Evolutionary conservation across 2,329 filamentous ascomycete species (phyloP).

Genomic region (Aspergillus arachidicola): DNA sequence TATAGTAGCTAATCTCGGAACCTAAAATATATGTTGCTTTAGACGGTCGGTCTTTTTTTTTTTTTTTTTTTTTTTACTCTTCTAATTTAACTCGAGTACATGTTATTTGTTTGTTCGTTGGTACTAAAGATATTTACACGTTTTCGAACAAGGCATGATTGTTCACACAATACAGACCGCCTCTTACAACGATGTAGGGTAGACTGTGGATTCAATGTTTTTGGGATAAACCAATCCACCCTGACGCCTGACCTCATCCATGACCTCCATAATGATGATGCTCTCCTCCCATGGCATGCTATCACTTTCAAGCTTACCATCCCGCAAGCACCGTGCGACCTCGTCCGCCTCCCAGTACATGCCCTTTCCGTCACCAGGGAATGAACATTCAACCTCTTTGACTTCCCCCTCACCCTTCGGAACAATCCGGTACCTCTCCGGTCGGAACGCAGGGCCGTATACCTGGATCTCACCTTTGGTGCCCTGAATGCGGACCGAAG

Average conservation of each 20-base stretch:
- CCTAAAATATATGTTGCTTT: slow-evolving; percentile 10
- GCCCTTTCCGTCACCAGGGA: slow-evolving; percentile 68
- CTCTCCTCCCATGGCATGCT: slow-evolving; percentile 74
- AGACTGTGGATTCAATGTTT: slow-evolving; percentile 64
- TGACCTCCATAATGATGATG: slow-evolving; percentile 79
- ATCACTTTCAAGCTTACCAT: slow-evolving; percentile 75
- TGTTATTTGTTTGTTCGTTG: background rate
- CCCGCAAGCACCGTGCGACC: slow-evolving; percentile 71
- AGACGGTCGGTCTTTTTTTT: slow-evolving; percentile 2
- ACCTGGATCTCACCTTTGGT: slow-evolving; percentile 82
- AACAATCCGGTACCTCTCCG: slow-evolving; percentile 67
- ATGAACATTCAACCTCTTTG: slow-evolving; percentile 40
- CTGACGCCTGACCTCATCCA: slow-evolving; percentile 70
- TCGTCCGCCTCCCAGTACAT: slow-evolving; percentile 92
- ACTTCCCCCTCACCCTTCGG: slow-evolving; percentile 52
- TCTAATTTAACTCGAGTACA: background rate
- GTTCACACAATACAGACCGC: background rate
- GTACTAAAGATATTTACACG: background rate
- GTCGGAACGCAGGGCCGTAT: slow-evolving; percentile 69
- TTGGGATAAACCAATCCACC: slow-evolving; percentile 65
- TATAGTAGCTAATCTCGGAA: slow-evolving; percentile 32
- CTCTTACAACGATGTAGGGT: slow-evolving; percentile 49
- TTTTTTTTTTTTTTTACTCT: too few relatives aligned
- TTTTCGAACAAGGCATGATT: background rate
- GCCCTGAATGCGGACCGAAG: slow-evolving; percentile 78